phyloP scores from a whole-genome alignment of 2,329 filamentous ascomycete species.

The Akanthomyces dipterigenus region DNA sequence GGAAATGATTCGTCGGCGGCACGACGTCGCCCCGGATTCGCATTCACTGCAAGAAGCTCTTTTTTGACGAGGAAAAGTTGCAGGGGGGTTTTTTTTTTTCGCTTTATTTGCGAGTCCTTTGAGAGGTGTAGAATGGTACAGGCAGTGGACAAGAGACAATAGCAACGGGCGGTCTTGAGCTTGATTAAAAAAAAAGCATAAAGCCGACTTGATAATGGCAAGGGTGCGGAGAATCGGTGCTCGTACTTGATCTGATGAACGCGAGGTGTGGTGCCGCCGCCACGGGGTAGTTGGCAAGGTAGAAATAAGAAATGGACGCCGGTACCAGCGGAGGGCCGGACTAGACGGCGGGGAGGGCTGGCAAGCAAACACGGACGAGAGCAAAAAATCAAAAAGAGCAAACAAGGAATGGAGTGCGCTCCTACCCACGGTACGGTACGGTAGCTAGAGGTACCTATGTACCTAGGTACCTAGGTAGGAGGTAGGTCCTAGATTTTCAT shows the following conservation, averaged over 20 bases:
- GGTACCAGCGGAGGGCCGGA: too few relatives aligned
- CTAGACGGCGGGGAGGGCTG: too few relatives aligned
- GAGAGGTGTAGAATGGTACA: not conserved
- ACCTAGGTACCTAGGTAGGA: too few relatives aligned
- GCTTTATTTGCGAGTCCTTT: too few relatives aligned
- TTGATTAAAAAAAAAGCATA: not conserved
- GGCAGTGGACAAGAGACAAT: too few relatives aligned
- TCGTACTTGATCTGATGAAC: conserved; percentile 6
- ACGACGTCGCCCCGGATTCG: not conserved
- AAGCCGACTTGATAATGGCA: not conserved
- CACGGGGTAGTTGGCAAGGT: not conserved
- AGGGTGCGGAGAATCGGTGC: not conserved
- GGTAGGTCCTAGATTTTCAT: not conserved
- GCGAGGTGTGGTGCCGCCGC: not conserved
- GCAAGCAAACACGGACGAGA: not conserved
- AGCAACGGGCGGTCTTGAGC: not conserved
- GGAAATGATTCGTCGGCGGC: not conserved
- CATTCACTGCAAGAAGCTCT: not conserved
- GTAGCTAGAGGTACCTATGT: too few relatives aligned
- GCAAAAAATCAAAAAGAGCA: not conserved
- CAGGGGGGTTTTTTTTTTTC: not conserved
- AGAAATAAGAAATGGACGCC: not conserved
- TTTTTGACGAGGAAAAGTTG: too few relatives aligned
- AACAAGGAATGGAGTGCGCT: not conserved
- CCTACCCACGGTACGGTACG: too few relatives aligned